Percentiles rank a stretch among this genome's conserved stretches.
These are phyloP conservation scores for Sclerotinia glacialis DNA, from an alignment of 2,329 filamentous ascomycete genomes.

Conservation along the genomic window DNA sequence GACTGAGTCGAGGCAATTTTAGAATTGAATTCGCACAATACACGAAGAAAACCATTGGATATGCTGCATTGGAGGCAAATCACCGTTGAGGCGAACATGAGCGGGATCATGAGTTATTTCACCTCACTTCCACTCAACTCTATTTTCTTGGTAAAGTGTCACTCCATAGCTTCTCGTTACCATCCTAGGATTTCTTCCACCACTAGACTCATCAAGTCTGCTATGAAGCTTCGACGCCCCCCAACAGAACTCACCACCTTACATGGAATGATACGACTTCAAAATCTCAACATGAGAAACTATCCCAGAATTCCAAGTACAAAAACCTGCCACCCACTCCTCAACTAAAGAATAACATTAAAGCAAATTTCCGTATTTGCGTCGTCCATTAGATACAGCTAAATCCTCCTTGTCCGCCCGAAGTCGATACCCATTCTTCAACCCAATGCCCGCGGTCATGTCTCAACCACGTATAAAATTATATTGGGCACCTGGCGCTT, in stretches of 20 bases:
- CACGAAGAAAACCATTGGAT: no score
- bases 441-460: not conserved
- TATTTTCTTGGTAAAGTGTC: no score
- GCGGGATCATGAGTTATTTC: no score
- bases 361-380: not conserved
- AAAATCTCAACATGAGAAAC: not conserved
- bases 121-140: no score
- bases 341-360: not conserved
- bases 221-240: not conserved
- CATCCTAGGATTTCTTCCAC: no score
- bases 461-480: slow-evolving; percentile 31
- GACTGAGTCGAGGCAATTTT: no score
- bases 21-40: no score
- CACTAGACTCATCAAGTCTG: no score
- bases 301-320: not conserved
- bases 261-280: not conserved
- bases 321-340: not conserved
- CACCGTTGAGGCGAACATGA: no score
- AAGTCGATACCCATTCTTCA: not conserved
- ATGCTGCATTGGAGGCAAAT: no score
- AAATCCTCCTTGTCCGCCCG: not conserved
- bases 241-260: not conserved
- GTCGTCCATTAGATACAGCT: no score
- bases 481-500: slow-evolving; percentile 37
- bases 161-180: no score